Percentiles rank a stretch among this genome's conserved stretches.
Evolutionary conservation across 352 stramenopile genomes (phyloP).

Genomic region (Phytophthora fragariae): DNA sequence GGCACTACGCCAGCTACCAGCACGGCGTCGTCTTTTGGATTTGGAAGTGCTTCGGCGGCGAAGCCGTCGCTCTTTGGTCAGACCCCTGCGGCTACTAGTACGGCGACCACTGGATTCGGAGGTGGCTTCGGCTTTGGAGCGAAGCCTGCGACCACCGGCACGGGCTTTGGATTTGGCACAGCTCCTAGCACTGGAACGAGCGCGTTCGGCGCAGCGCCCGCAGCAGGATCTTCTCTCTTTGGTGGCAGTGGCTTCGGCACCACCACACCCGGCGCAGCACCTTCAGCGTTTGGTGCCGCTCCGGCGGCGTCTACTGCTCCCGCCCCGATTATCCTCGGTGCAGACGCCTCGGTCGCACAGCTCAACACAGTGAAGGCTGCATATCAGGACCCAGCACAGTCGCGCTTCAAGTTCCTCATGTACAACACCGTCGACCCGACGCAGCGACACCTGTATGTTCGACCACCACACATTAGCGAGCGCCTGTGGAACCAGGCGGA

Average conservation of each 20-base stretch:
- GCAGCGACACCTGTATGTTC: conserved; percentile 80
- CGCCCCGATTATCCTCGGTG: conserved; percentile 75
- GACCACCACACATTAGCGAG: conserved; percentile 85
- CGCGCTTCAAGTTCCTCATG: conserved; percentile 90
- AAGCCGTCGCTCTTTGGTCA: conserved; percentile 67
- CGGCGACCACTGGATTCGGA: conserved; percentile 23
- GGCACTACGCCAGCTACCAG: conserved; percentile 32
- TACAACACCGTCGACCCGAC: conserved; percentile 90
- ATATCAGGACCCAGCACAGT: conserved; percentile 86
- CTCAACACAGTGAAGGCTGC: conserved; percentile 85
- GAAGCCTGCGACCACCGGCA: conserved; percentile 17
- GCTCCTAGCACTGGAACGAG: conserved; percentile 25
- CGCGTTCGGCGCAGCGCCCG: conserved; percentile 46
- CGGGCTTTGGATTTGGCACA: conserved; percentile 40
- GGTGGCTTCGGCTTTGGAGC: conserved; percentile 40
- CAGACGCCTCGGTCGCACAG: conserved; percentile 80
- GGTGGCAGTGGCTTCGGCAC: conserved; percentile 49
- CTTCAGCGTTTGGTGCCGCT: conserved; percentile 41
- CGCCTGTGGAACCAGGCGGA: conserved; percentile 87
- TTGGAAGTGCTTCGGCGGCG: conserved; percentile 36
- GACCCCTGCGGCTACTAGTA: conserved; percentile 38
- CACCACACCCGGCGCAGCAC: conserved; percentile 20
- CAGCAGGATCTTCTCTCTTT: conserved; percentile 40
- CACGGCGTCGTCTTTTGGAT: conserved; percentile 44
- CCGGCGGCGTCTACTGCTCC: conserved; percentile 51